A percentile compares a stretch with the other conserved stretches of the same genome.
phyloP scores from a whole-genome alignment of 2,329 filamentous ascomycete species.

The Sarocladiaceae sp. region DNA sequence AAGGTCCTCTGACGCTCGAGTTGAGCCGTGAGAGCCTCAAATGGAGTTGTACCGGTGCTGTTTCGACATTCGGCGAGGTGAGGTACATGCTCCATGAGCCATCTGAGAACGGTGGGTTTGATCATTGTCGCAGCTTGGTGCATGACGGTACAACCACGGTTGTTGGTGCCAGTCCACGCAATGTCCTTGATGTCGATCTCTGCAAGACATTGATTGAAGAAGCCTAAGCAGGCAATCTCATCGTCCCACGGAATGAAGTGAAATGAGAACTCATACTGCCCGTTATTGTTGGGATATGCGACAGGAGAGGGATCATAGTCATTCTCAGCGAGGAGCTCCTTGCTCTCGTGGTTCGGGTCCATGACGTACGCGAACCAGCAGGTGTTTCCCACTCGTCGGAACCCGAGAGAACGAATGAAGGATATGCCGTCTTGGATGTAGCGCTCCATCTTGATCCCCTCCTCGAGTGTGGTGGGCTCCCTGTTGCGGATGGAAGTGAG shows the following conservation, averaged over 20 bases:
- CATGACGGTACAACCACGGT: background rate
- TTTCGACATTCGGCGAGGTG: background rate
- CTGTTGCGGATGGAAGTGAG: background rate
- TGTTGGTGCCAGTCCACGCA: background rate
- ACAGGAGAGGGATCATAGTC: background rate
- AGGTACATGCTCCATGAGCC: background rate
- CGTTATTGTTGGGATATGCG: background rate
- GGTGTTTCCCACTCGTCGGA: slow-evolving; percentile 1
- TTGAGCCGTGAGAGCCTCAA: background rate
- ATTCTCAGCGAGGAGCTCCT: background rate
- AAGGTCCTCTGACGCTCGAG: background rate
- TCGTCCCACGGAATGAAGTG: background rate
- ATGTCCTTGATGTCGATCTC: background rate
- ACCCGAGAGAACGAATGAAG: background rate
- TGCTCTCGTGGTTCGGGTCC: background rate
- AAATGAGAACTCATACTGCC: background rate
- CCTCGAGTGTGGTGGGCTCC: background rate
- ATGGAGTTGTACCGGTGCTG: background rate
- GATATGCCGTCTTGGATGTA: background rate
- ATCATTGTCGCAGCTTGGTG: background rate
- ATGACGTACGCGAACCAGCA: background rate
- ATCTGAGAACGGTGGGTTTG: background rate
- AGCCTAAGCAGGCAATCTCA: background rate
- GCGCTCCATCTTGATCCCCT: background rate
- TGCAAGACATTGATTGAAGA: background rate